These are phyloP conservation scores for Mycena vitilis DNA, from an alignment of 768 basidiomycete genomes.

Conservation along the genomic window DNA sequence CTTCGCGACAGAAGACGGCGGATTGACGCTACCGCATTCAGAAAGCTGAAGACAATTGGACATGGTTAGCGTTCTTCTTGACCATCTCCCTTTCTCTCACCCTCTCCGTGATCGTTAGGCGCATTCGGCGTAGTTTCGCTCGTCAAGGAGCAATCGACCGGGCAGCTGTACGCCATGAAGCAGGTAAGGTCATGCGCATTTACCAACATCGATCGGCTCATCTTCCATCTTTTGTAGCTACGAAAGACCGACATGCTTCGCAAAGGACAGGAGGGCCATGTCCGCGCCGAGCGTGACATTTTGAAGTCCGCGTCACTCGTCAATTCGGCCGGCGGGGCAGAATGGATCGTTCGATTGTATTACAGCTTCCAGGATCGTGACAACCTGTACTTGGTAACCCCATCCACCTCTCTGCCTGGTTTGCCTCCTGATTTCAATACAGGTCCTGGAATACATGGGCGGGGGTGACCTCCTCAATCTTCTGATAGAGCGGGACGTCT, in stretches of 20 bases:
- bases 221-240: conserved; percentile 59
- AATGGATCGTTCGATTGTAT: conserved; percentile 94
- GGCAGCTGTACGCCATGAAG: conserved; percentile 95
- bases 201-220: conserved; percentile 29
- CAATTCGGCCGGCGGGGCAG: conserved; percentile 76
- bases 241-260: conserved; percentile 94
- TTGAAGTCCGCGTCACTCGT: conserved; percentile 90
- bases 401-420: conserved; percentile 43
- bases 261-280: conserved; percentile 97
- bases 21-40: conserved; percentile 87
- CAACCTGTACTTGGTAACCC: conserved; percentile 86
- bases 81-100: conserved; percentile 29
- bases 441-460: conserved; percentile 96
- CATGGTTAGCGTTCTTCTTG: conserved; percentile 69
- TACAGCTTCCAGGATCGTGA: conserved; percentile 98
- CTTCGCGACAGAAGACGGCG: conserved; percentile 86
- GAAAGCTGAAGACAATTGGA: conserved; percentile 92
- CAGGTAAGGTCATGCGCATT: conserved; percentile 65
- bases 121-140: conserved; percentile 97
- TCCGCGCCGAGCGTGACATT: conserved; percentile 94
- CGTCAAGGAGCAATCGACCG: conserved; percentile 83
- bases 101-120: conserved; percentile 57
- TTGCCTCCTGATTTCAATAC: conserved; percentile 47
- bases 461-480: conserved; percentile 97
- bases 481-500: conserved; percentile 91